These are phyloP conservation scores for Didymella exigua DNA, from an alignment of 2,329 filamentous ascomycete genomes.

Conservation along the genomic window DNA sequence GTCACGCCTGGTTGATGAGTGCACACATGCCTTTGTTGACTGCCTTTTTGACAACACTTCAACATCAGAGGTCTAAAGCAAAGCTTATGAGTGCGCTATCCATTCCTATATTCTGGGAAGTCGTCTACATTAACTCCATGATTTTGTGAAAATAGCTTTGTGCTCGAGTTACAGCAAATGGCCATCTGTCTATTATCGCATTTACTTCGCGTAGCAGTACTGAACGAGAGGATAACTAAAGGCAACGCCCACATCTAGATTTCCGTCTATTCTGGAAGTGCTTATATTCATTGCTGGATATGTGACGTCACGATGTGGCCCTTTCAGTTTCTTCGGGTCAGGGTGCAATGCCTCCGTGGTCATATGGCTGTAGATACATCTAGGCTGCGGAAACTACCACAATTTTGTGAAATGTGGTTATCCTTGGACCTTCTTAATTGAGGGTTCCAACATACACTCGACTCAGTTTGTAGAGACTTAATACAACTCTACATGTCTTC, in stretches of 20 bases:
- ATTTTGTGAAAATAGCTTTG: background rate
- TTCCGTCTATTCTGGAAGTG: background rate
- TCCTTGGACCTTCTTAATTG: too few relatives aligned
- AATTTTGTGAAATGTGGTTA: too few relatives aligned
- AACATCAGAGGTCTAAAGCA: background rate
- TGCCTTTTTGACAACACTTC: background rate
- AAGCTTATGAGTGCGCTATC: background rate
- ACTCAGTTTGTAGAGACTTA: too few relatives aligned
- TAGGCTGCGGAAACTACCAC: too few relatives aligned
- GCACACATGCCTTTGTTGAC: background rate
- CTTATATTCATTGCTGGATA: too few relatives aligned
- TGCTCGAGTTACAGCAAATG: background rate
- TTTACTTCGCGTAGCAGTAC: too few relatives aligned
- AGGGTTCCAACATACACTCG: too few relatives aligned
- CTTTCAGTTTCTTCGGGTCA: background rate
- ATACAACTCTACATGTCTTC: too few relatives aligned
- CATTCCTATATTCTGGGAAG: background rate
- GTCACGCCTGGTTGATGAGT: background rate
- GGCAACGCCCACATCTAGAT: background rate
- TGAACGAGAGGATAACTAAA: background rate
- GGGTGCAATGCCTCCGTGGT: too few relatives aligned
- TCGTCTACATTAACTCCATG: background rate
- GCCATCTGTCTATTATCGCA: background rate
- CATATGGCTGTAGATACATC: too few relatives aligned
- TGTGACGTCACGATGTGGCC: background rate